Conservation (phyloP, 805 yeast species). For the Grigorovia yakushimaensis region DNA sequence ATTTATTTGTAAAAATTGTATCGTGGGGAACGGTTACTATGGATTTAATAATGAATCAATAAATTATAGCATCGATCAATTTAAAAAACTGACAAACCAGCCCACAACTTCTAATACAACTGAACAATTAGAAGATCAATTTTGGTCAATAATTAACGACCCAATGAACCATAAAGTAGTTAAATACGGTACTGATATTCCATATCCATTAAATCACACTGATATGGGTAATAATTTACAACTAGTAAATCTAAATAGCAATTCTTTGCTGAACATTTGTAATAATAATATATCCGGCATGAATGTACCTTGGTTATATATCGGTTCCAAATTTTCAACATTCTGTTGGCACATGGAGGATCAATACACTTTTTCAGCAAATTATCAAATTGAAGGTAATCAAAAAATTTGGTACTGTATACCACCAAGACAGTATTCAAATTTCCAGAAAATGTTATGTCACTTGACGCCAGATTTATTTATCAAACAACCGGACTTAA, state of each 20-base stretch:
- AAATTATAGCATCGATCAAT: conserved; percentile 49
- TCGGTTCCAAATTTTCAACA: conserved; percentile 82
- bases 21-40: conserved; percentile 80
- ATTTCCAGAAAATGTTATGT: conserved; percentile 57
- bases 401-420: conserved; percentile 92
- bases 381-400: conserved; percentile 84
- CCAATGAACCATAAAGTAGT: conserved; percentile 35
- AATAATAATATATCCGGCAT: conserved; percentile 64
- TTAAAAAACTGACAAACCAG: conserved; percentile 44
- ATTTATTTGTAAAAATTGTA: conserved; percentile 79
- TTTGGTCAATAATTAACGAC: conserved; percentile 50
- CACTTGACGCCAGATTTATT: conserved; percentile 71
- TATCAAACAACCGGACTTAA: conserved; percentile 73
- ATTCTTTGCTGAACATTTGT: conserved; percentile 58
- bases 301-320: conserved; percentile 92
- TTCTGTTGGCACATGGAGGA: conserved; percentile 98
- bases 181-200: conserved; percentile 80
- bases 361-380: conserved; percentile 83
- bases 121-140: conserved; percentile 46
- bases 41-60: conserved; percentile 68
- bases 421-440: conserved; percentile 54
- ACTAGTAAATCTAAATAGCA: conserved; percentile 52
- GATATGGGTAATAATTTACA: conserved; percentile 50
- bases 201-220: conserved; percentile 25
- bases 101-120: too few species aligned